Percentiles rank a stretch among this genome's conserved stretches.
Conservation (phyloP, 2,329 filamentous ascomycete genomes). For the Fusarium sp. region DNA sequence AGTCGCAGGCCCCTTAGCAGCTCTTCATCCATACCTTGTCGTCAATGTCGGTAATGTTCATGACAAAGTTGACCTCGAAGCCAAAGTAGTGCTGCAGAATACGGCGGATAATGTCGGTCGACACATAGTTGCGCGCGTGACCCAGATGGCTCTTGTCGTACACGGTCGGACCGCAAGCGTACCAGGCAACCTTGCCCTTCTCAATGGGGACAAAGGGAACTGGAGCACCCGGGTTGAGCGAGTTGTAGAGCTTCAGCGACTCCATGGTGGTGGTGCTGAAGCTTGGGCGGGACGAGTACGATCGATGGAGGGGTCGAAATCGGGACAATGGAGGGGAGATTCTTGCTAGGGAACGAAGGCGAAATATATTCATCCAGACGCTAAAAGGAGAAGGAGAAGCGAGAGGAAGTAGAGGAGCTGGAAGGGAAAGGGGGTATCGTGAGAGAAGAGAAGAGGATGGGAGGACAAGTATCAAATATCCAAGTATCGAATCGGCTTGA, state of each 20-base stretch:
- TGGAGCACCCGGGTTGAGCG: conserved; percentile 77
- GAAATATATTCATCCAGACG: conserved; percentile 53
- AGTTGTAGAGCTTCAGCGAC: conserved; percentile 82
- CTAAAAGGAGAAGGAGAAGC: conserved; percentile 21
- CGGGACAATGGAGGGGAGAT: conserved; percentile 43
- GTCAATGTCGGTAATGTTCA: conserved; percentile 92
- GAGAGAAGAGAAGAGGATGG: conserved; percentile 26
- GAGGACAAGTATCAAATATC: conserved; percentile 35
- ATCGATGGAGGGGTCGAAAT: conserved; percentile 45
- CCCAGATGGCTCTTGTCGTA: conserved; percentile 86
- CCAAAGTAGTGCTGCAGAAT: conserved; percentile 87
- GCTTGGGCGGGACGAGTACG: conserved; percentile 48
- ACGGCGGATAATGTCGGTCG: conserved; percentile 87
- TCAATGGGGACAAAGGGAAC: conserved; percentile 81
- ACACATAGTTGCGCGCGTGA: conserved; percentile 91
- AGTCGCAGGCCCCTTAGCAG: conserved; percentile 7
- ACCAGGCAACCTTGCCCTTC: conserved; percentile 81
- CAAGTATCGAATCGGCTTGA: conserved; percentile 26
- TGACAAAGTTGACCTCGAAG: conserved; percentile 86
- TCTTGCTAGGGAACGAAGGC: conserved; percentile 45
- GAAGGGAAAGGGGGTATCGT: conserved; percentile 28
- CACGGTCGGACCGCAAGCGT: conserved; percentile 88
- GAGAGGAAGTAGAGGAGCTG: conserved; percentile 22
- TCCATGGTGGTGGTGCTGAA: conserved; percentile 55
- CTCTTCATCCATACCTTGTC: conserved; percentile 67